Base-by-base conservation (phyloP, 1,284 basidiomycete species). In the Trametes sp. region DNA sequence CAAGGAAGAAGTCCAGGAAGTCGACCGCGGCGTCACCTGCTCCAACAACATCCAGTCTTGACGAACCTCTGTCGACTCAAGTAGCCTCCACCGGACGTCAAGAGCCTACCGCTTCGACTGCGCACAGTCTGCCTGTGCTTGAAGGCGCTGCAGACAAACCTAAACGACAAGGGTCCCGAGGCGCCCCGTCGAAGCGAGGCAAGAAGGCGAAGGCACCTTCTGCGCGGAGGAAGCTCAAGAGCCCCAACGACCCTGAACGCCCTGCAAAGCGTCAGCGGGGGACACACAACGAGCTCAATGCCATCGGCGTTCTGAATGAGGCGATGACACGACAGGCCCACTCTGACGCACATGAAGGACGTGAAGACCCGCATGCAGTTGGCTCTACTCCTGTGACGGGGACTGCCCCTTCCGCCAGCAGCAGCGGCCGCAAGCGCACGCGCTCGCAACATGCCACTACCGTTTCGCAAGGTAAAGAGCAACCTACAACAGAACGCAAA, bases 211-310 rank as follows among this genome's bases (percentile, higher is more conserved):
- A 54, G 24, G 8, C 26, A 11, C 14, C n/a, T 8, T 45, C 44
- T 4, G 42, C 19, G 4, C 54, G 54, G 33, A 62, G 57, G 60
- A 57, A 53, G 50, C 35, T 57, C n/a, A 54, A 48, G 33, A 33
- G 19, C 1, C n/a, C 35, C 31, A 55, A 54, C 26, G 3, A 21
- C 8, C 31, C 38, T 10, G 42, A 13, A 10, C 61, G 55, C 13
- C 54, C 64, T 10, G 9, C 54, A 4, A 66, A 66, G 45, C 58
- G 61, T 41, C 64, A 48, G 6, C 51, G 61, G 5, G 44, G n/a
- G n/a, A 19, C 46, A 14, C 24, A 63, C n/a, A 29, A 54, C 7
- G 56, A n/a, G 3, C 28, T 29, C 6, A 46, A 61, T n/a, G 28
- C 59, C 24, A 53, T 58, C 28, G 45, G 44, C 1, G 28, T 16